Evolutionary conservation across 345 rosid species (phyloP).

Genomic region (Arabis alpina): DNA sequence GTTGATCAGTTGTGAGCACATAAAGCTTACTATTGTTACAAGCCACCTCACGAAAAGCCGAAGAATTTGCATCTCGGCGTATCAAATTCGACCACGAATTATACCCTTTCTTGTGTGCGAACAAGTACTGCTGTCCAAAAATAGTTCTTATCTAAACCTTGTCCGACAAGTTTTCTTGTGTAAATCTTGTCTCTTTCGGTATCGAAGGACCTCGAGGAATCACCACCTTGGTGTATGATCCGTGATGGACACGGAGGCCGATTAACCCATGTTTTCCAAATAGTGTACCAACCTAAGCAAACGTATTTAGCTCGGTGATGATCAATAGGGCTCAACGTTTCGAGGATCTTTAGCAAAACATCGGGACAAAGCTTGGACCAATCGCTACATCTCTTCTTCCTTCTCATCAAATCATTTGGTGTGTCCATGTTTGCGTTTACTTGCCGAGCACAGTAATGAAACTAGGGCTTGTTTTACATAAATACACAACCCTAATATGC

Average conservation of each 20-base stretch:
- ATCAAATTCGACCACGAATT: not conserved
- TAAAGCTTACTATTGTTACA: constrained; percentile 12
- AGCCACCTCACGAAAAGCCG: not conserved
- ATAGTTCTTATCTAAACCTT: not conserved
- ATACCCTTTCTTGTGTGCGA: not conserved
- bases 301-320: constrained; percentile 27
- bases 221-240: constrained; percentile 31
- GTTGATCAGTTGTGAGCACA: constrained; percentile 1
- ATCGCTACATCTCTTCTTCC: not conserved
- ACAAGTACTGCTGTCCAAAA: constrained; percentile 18
- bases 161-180: not conserved
- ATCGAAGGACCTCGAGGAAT: not conserved
- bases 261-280: constrained; percentile 21
- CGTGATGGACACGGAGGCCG: not conserved
- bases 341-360: not conserved
- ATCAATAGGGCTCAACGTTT: constrained; percentile 12
- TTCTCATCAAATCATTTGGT: not conserved
- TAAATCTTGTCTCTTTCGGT: not conserved
- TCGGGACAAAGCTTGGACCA: constrained; percentile 27
- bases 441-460: not conserved
- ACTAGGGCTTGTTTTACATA: not conserved
- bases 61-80: not conserved
- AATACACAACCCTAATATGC: no score
- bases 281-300: constrained; percentile 19
- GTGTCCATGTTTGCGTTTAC: not conserved